Percentiles rank a stretch among this genome's conserved stretches.
These are phyloP conservation scores for Paxillus involutus DNA, from an alignment of 768 basidiomycete genomes.

Conservation along the genomic window DNA sequence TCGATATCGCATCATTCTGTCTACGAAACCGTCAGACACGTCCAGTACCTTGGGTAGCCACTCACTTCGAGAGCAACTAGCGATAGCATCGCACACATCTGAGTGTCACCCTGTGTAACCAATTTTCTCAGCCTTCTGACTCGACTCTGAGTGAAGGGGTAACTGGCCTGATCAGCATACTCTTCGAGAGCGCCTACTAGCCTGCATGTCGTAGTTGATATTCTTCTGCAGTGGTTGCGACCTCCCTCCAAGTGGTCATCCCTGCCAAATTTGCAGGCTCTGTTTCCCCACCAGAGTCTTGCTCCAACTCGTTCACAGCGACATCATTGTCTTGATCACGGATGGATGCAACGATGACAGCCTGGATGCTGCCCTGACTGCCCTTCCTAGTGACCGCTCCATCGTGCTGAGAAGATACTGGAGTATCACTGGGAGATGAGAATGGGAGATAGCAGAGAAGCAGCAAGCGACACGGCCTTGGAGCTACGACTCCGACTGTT, in stretches of 20 bases:
- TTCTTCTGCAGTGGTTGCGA: slow-evolving; percentile 47
- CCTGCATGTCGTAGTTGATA: slow-evolving; percentile 49
- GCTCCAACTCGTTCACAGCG: slow-evolving; percentile 17
- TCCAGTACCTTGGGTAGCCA: neutral
- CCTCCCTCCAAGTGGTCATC: slow-evolving; percentile 22
- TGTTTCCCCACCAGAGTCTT: slow-evolving; percentile 25
- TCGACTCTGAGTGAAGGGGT: neutral
- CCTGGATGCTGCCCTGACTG: slow-evolving; percentile 69
- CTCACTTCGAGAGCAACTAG: slow-evolving; percentile 59
- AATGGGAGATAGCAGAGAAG: slow-evolving; percentile 29
- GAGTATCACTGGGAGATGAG: slow-evolving; percentile 11
- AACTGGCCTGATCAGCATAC: slow-evolving; percentile 57
- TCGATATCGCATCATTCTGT: slow-evolving; percentile 59
- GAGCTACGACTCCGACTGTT: slow-evolving; percentile 60
- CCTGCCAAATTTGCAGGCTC: slow-evolving; percentile 27
- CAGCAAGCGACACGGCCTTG: slow-evolving; percentile 61
- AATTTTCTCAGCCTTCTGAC: neutral
- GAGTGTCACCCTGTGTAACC: slow-evolving; percentile 64
- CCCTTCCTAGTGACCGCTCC: slow-evolving; percentile 41
- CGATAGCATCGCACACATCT: slow-evolving; percentile 77
- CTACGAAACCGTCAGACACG: slow-evolving; percentile 34
- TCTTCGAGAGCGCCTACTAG: slow-evolving; percentile 59
- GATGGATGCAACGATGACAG: slow-evolving; percentile 60
- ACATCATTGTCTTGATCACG: slow-evolving; percentile 34
- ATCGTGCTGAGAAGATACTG: slow-evolving; percentile 16